Evolutionary conservation across 192 early-diverging fungal species (phyloP), one percentile per base, ranked within the genome.

Genomic region (Backusella westeae): DNA sequence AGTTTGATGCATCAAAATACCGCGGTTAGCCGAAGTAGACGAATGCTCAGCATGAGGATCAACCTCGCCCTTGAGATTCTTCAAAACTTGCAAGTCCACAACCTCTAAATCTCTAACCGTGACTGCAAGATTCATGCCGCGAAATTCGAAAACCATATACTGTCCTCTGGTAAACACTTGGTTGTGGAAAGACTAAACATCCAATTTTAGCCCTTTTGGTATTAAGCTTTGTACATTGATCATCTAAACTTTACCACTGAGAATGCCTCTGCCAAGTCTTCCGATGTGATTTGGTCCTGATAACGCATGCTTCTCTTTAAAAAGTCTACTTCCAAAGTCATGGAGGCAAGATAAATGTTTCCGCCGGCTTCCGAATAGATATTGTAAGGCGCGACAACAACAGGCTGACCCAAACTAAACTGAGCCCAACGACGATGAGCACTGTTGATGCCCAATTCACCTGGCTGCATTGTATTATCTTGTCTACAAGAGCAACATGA

Each of bases 161-260:
- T 99, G 96, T 21, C 90, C 92, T 6, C 83, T 82, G 15, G 91
- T 80, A 69, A 98, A 93, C 15, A 97, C 90, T 88, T 97, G 94
- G 67, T 91, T 90, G 52, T 91, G 86, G 77, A 95, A 97, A 41
- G 79, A 75, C 88, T 91, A 77, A 17, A 7, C 12, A 9, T 88
- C 69, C 17, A 32, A 19, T 12, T 21, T 12, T 21, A 73, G 32
- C 8, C 39, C 19, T 29, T 49, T 32, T 8, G 8, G 6, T 39
- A 9, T 34, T 68, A 15, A 6, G 29, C 9, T 8, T 29, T 26
- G 8, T 49, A 74, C 36, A 56, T 12, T 6, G 23, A 26, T 72
- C 12, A 36, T 3, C 19, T 29, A 39, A 32, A 4, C 70, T 78
- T 74, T 84, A 91, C 87, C 34, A 78, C 67, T n/a, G 75, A 69